phyloP scores from a whole-genome alignment of 441 rosid genomes.

The Dalechampia spathulata region DNA sequence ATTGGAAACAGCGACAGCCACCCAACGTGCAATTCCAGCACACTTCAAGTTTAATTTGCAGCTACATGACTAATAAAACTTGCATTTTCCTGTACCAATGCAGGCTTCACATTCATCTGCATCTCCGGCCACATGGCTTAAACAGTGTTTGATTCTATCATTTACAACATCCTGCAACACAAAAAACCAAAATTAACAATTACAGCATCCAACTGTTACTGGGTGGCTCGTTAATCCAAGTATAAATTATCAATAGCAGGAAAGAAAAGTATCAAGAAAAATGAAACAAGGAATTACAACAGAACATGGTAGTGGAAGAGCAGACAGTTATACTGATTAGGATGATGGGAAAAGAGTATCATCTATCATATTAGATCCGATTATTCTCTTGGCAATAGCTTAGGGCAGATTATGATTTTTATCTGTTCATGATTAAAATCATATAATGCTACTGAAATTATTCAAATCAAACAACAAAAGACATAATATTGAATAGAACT shows the following conservation, averaged over 20 bases:
- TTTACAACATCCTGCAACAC: conserved; percentile 58
- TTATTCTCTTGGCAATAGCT: background rate
- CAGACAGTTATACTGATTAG: background rate
- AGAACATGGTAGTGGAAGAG: too few relatives aligned
- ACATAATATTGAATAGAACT: background rate
- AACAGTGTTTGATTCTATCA: conserved; percentile 72
- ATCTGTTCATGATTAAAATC: background rate
- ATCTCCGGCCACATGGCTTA: conserved; percentile 68
- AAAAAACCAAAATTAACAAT: background rate
- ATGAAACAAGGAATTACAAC: background rate
- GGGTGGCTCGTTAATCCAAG: too few relatives aligned
- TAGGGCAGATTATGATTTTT: background rate
- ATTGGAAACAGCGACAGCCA: background rate
- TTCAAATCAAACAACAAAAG: background rate
- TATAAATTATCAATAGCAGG: background rate
- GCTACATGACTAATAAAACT: conserved; percentile 35
- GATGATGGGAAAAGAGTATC: background rate
- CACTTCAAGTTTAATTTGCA: background rate
- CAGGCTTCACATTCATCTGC: conserved; percentile 70
- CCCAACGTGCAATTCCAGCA: background rate
- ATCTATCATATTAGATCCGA: background rate
- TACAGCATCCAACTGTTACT: background rate
- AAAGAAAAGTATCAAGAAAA: background rate
- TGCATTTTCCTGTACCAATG: conserved; percentile 81
- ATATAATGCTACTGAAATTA: background rate